A percentile compares a stretch with the other conserved stretches of the same genome.
These are phyloP conservation scores for Boeremia lycopersici DNA, from an alignment of 2,329 filamentous ascomycete genomes.

Conservation along the genomic window DNA sequence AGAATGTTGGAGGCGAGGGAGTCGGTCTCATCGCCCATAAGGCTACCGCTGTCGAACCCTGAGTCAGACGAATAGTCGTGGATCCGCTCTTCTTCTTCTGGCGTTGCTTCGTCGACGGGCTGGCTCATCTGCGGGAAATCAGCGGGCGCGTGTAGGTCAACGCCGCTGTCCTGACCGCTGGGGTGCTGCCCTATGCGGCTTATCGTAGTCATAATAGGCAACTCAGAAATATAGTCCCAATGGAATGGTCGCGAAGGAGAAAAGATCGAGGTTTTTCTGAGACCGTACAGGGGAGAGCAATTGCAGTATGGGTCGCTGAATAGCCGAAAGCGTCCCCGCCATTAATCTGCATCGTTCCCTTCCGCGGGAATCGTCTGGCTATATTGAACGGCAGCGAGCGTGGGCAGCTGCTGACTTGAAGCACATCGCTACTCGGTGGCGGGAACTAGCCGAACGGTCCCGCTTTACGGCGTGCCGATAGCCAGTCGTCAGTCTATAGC, in stretches of 20 bases:
- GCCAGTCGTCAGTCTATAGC: constrained; percentile 4
- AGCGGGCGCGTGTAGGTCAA: constrained; percentile 5
- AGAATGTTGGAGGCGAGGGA: constrained; percentile 45
- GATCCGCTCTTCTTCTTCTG: constrained; percentile 8
- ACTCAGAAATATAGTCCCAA: background rate
- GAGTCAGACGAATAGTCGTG: constrained; percentile 38
- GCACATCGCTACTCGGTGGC: constrained; percentile 7
- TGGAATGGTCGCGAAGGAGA: background rate
- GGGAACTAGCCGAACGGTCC: constrained; percentile 11
- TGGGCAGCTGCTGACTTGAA: constrained; percentile 11
- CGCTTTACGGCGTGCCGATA: constrained; percentile 1
- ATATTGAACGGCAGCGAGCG: background rate
- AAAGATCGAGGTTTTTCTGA: background rate
- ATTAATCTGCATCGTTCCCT: background rate
- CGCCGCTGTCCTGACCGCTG: constrained; percentile 12
- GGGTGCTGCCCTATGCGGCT: background rate
- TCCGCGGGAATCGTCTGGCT: constrained; percentile 8
- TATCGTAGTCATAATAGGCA: background rate
- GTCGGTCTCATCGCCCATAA: constrained; percentile 45
- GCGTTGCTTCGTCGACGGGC: background rate
- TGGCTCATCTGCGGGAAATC: constrained; percentile 8
- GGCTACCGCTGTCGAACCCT: constrained; percentile 45
- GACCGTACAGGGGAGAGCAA: background rate
- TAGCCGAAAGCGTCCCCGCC: background rate
- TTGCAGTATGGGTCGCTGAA: constrained; percentile 2